phyloP scores from a whole-genome alignment of 305 asterid species.

The Rubia balearica region DNA sequence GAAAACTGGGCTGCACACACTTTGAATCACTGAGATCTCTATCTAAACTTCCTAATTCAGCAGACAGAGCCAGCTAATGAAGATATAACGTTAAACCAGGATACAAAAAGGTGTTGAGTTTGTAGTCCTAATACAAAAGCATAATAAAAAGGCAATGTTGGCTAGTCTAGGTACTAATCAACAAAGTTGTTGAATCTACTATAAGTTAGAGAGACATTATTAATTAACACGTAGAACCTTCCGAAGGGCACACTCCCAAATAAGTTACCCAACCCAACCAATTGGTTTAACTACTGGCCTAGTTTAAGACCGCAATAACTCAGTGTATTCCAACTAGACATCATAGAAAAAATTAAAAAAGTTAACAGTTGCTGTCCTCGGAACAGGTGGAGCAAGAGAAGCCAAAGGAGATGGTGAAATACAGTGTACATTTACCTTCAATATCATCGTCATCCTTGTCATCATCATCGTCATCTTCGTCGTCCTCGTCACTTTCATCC shows the following conservation, averaged over 20 bases:
- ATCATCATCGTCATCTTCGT: constrained; percentile 60
- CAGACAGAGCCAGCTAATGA: not conserved
- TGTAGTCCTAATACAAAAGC: not conserved
- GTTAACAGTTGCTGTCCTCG: no score
- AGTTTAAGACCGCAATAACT: not conserved
- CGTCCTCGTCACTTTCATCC: constrained; percentile 64
- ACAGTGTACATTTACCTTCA: constrained; percentile 42
- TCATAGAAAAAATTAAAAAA: not conserved
- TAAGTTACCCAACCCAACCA: not conserved
- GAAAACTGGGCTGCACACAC: not conserved
- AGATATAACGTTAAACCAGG: not conserved
- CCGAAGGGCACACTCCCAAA: not conserved
- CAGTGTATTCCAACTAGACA: not conserved
- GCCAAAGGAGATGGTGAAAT: not conserved
- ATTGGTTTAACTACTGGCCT: no score
- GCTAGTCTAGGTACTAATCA: not conserved
- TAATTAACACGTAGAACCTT: not conserved
- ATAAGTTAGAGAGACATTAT: not conserved
- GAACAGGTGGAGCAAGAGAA: not conserved
- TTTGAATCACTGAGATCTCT: not conserved
- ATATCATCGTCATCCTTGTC: constrained; percentile 54
- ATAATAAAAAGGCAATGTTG: not conserved
- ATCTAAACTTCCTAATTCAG: not conserved
- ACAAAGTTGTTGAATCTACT: not conserved
- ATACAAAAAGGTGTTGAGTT: not conserved